Base-by-base conservation (phyloP, 1,284 basidiomycete genomes). In the Volvariella surrecta region DNA sequence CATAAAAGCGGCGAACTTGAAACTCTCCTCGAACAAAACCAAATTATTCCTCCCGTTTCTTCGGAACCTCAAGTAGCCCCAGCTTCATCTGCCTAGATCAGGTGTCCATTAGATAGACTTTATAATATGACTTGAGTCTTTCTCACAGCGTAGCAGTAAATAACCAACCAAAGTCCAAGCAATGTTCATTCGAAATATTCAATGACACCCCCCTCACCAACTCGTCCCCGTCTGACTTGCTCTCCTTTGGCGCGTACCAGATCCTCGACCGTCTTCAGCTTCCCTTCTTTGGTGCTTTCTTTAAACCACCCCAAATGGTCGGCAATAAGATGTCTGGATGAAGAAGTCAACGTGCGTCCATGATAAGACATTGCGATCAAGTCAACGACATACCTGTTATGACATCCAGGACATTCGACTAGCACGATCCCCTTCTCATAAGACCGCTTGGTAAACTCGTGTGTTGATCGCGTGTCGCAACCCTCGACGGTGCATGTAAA, bases 1-100 rank as follows among this genome's bases (percentile, higher is more conserved):
- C 95, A 98, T 63, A 90, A 96, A 67, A 88, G 82, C 3, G 95
- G 95, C 45, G 93, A 98, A 64, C 73, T 99, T 15, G 92, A 95
- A 59, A 73, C 78, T 30, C 70, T 97, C 15, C 71, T 98, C 15
- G 75, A 80, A 56, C 79, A 87, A 58, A 74, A 83, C 51, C 69
- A 78, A 13, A 64, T 95, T 45, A 76, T 90, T 46, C 74, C 62
- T 2, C 13, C 34, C 6, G 6, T 35, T n/a, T n/a, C n/a, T n/a
- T n/a, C n/a, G n/a, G n/a, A n/a, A 35, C 34, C 34, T 8, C n/a
- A 35, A 35, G n/a, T 6, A 35, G 6, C 13, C 15, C n/a, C 6
- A 35, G n/a, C 34, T 19, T 15, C 34, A 35, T 28, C 24, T 28
- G 24, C 24, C 6, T 28, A 28, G 24, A 28, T 28, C 11, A 11